Base-by-base conservation (phyloP, 306 rosid genomes). In the Sindora glabra region DNA sequence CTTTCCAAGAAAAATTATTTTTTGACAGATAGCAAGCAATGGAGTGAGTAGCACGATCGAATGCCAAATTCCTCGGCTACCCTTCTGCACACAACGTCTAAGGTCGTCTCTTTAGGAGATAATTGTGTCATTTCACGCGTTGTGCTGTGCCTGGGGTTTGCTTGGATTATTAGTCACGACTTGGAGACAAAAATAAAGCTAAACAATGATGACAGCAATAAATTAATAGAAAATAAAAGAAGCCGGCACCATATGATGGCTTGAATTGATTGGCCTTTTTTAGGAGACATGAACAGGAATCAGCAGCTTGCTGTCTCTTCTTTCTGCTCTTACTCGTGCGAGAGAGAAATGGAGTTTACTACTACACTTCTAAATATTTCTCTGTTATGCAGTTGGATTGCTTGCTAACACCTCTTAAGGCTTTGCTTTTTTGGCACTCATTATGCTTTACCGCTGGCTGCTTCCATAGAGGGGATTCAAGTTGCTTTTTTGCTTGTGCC, bases 211-310 rank as follows among this genome's bases (percentile, higher is more conserved):
- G 1, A 23, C 24, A 44, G 24, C 9, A 39, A 6, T 2, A 36
- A 5, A 18, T 4, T 12, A 39, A 6, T 2, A 45, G 3, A 18
- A 7, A 13, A 9, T 1, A 4, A 15, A 22, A 16, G 9, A 38
- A 65, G 11, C 41, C 33, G 26, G n/a, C 44, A 34, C 8, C 24
- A 47, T 41, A 79, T 70, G 77, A 66, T 42, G 67, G 32, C 50
- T 34, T 41, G 79, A 44, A 58, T 72, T 64, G 60, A 70, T 75
- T 73, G 67, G 76, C 59, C 14, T 69, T 68, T 63, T 17, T 55
- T 24, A 6, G 64, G 27, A 74, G 83, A 70, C 86, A 78, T 72
- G 44, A 40, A 61, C 77, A 25, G 65, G 8, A 21, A 14, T 65
- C 17, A 37, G 67, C 72, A 65, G 63, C 65, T 60, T 39, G 32